Base-by-base conservation (phyloP, 768 basidiomycete genomes). In the Lentinula sp. region DNA sequence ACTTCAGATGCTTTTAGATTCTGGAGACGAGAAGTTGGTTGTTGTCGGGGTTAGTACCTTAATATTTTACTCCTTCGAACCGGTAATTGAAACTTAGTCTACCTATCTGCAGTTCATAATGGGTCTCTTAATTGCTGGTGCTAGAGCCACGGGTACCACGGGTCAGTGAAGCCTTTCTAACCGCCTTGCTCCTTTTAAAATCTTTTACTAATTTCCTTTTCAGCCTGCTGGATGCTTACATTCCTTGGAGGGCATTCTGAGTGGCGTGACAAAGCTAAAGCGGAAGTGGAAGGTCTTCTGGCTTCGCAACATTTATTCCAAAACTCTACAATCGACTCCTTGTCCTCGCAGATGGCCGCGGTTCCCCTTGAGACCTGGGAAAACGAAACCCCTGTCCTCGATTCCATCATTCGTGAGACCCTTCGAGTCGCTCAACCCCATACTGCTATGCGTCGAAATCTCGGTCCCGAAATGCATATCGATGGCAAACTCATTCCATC, bases 51-150 rank as follows among this genome's bases (percentile, higher is more conserved):
- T 90, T 73, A 68, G 81, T 74, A 46, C 36, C 18, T 51, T 61
- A 60, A 46, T 23, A n/a, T 33, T 57, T 23, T 50, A 28, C 62
- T 42, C 52, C 20, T 53, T 50, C 42, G 37, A 23, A 51, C 48
- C 45, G 50, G 28, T 45, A 37, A 42, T 43, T 59, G 49, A 57
- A 50, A 62, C 66, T 65, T 51, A 65, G 66, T 63, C 43, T 56
- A 28, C 64, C 62, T 68, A 48, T 66, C 50, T 67, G 45, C 66
- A 90, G 88, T 91, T 92, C 71, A 87, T 90, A 62, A 90, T 91
- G 86, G 90, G 90, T 36, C 74, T 91, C 15, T 76, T 92, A 60
- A 86, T 90, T 60, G 90, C 90, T 36, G 90, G 90, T n/a, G 85
- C 89, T 45, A 81, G 90, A 68, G 87, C 90, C 12, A 91, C 88